Conservation (phyloP, 257 asterid genomes). For the Knoxia roxburghii region DNA sequence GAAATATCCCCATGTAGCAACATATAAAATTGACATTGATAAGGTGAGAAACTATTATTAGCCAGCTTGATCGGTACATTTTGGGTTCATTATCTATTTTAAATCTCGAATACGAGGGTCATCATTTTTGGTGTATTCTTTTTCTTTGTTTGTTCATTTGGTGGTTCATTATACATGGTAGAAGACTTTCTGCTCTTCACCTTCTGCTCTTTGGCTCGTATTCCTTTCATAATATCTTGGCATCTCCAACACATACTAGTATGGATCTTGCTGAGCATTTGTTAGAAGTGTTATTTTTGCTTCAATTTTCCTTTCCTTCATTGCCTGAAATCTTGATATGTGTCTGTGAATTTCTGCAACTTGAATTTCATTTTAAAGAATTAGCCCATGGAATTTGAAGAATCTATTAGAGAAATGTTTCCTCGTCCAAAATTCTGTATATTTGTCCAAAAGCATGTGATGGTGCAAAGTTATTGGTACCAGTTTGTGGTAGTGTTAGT, state of each 20-base stretch:
- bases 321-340: background rate
- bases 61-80: background rate
- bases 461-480: background rate
- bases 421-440: background rate
- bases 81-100: no score
- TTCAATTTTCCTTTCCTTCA: background rate
- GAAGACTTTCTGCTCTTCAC: background rate
- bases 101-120: background rate
- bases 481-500: background rate
- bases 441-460: background rate
- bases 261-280: background rate
- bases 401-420: background rate
- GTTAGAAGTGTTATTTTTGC: background rate
- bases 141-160: background rate
- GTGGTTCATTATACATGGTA: background rate
- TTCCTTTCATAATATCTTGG: conserved; percentile 1
- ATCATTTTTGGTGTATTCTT: background rate
- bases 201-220: background rate
- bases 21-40: conserved; percentile 86
- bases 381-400: background rate
- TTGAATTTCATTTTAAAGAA: background rate
- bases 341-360: background rate
- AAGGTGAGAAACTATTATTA: conserved; percentile 40
- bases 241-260: background rate
- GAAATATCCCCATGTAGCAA: conserved; percentile 84